These are phyloP conservation scores for Cyclospora cayetanensis DNA, from an alignment of 169 alveolate species.

Conservation along the genomic window DNA sequence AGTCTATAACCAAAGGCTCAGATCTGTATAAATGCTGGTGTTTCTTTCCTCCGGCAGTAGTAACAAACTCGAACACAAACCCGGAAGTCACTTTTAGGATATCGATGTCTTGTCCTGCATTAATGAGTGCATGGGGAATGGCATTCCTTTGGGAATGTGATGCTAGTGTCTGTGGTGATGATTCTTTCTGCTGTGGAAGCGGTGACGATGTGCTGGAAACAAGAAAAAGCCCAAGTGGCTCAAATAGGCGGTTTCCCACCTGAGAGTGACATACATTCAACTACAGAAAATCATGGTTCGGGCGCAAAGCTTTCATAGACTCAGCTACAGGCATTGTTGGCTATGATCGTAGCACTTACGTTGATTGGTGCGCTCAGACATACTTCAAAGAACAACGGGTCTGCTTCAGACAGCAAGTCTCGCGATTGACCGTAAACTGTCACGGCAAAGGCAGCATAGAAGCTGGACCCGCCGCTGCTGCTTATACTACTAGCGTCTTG, in stretches of 20 bases:
- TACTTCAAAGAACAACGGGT: constrained; percentile 68
- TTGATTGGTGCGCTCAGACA: constrained; percentile 60
- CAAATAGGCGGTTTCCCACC: constrained; percentile 69
- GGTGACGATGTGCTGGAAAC: neutral
- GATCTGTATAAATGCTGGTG: constrained; percentile 56
- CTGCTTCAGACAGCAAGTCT: constrained; percentile 54
- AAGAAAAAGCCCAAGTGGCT: constrained; percentile 35
- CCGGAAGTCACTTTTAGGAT: constrained; percentile 48
- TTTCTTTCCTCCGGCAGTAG: constrained; percentile 31
- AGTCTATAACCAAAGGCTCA: constrained; percentile 32
- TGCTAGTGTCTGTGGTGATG: neutral
- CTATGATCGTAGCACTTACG: neutral
- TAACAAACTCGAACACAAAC: constrained; percentile 45
- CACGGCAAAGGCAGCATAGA: constrained; percentile 63
- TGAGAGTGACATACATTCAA: neutral
- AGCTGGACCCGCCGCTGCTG: neutral
- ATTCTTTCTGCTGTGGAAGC: neutral
- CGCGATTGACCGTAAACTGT: constrained; percentile 68
- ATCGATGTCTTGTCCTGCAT: constrained; percentile 61
- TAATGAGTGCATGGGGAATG: neutral
- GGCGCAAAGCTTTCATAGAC: too few species aligned
- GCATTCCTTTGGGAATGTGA: neutral
- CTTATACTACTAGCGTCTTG: too few species aligned
- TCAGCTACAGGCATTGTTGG: too few species aligned
- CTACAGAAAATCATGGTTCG: neutral